Percentiles rank a stretch among this genome's conserved stretches.
Conservation (phyloP, 1,284 basidiomycete genomes). For the Fomitopsis schrenkii region DNA sequence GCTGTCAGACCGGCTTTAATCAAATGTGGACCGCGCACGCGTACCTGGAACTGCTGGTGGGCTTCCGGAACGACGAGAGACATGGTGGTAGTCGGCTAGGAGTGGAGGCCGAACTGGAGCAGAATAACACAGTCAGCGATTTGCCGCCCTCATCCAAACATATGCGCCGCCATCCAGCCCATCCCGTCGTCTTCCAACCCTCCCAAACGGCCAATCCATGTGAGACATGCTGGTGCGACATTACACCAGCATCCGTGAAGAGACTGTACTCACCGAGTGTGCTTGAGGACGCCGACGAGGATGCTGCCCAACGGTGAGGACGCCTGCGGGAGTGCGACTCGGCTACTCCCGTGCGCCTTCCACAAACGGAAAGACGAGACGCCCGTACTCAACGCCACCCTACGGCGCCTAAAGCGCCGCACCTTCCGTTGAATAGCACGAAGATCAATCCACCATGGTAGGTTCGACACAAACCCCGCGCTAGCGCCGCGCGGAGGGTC, state of each 20-base stretch:
- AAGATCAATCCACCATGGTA: too few relatives aligned
- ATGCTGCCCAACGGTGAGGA: neutral
- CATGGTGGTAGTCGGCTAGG: constrained; percentile 45
- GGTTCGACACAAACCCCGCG: too few relatives aligned
- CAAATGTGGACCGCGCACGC: neutral
- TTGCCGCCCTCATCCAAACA: constrained; percentile 1
- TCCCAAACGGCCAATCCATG: constrained; percentile 1
- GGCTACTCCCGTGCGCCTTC: neutral
- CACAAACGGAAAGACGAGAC: neutral
- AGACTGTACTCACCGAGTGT: neutral
- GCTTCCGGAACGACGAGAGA: constrained; percentile 92
- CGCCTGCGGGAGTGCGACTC: neutral
- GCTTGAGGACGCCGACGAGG: constrained; percentile 3
- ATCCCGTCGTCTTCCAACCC: neutral
- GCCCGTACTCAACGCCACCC: neutral
- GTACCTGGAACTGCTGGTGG: constrained; percentile 91
- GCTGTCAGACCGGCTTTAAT: neutral
- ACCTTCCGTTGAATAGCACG: too few relatives aligned
- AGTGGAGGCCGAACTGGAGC: neutral
- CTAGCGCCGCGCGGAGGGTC: too few relatives aligned
- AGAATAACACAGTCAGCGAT: neutral
- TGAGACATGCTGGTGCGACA: neutral
- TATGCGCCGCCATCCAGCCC: neutral
- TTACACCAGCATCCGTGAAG: neutral
- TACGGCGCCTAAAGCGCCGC: too few relatives aligned